phyloP scores from a whole-genome alignment of 768 basidiomycete species.

The Boletus tylopilopsis region DNA sequence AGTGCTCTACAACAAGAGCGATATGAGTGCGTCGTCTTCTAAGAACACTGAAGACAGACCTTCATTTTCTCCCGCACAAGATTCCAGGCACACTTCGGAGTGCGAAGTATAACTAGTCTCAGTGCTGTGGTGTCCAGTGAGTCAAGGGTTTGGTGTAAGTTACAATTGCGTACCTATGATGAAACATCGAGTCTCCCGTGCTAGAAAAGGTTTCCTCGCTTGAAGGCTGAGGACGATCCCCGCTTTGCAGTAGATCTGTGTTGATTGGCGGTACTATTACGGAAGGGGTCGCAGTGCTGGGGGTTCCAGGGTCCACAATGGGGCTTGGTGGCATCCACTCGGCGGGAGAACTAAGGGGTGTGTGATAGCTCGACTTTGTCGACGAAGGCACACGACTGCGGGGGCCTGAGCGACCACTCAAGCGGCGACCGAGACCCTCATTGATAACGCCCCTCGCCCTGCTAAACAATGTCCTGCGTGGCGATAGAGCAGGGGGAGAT shows the following conservation, averaged over 20 bases:
- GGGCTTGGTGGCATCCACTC: slow-evolving; percentile 4
- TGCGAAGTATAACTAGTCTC: slow-evolving; percentile 9
- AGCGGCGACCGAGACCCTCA: not conserved
- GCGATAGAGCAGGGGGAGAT: not conserved
- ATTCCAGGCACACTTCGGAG: slow-evolving; percentile 7
- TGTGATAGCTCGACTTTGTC: slow-evolving; percentile 3
- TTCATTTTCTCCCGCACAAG: slow-evolving; percentile 5
- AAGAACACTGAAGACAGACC: not conserved
- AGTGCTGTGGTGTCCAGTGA: slow-evolving; percentile 3
- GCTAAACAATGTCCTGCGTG: not conserved
- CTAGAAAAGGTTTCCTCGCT: slow-evolving; percentile 2
- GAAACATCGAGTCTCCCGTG: not conserved
- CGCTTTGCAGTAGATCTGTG: not conserved
- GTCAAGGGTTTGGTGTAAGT: not conserved
- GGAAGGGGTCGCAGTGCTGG: not conserved
- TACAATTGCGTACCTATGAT: slow-evolving; percentile 7
- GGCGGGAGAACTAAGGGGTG: slow-evolving; percentile 9
- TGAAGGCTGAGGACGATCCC: not conserved
- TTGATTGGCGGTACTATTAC: not conserved
- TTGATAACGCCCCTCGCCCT: not conserved
- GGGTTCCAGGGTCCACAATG: slow-evolving; percentile 11
- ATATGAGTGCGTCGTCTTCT: not conserved
- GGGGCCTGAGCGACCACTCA: not conserved
- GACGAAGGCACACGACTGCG: not conserved
- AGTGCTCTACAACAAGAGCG: not conserved